A percentile compares a stretch with the other conserved stretches of the same genome.
Evolutionary conservation across 768 basidiomycete genomes (phyloP).

Genomic region (Hericium alpestre): DNA sequence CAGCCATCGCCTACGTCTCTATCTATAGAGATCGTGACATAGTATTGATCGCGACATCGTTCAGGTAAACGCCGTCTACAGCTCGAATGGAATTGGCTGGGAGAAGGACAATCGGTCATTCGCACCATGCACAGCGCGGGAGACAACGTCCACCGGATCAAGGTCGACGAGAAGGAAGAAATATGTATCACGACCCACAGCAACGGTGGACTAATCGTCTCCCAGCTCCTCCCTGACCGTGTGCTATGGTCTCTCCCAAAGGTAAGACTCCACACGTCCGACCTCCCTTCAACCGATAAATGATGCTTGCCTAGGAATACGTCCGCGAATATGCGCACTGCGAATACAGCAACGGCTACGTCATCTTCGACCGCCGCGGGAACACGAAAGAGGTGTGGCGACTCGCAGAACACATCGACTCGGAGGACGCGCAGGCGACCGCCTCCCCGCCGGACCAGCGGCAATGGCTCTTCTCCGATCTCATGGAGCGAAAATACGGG

Average conservation of each 20-base stretch:
- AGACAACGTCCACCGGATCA: no score
- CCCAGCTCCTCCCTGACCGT: no score
- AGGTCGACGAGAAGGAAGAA: no score
- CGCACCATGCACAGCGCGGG: no score
- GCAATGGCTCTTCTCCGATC: conserved; percentile 16
- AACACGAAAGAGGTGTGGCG: conserved; percentile 67
- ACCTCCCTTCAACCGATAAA: not conserved
- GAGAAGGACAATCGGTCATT: no score
- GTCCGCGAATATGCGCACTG: conserved; percentile 53
- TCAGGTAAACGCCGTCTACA: no score
- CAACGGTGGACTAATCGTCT: no score
- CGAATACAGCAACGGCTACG: conserved; percentile 63
- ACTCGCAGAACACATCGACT: conserved; percentile 20
- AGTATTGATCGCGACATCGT: conserved; percentile 1
- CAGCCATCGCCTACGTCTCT: not conserved
- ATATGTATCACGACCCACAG: no score
- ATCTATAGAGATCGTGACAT: not conserved
- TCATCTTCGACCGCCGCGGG: conserved; percentile 54
- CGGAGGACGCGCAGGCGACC: conserved; percentile 4
- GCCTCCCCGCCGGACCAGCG: conserved; percentile 22
- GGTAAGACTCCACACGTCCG: not conserved
- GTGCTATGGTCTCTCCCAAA: no score
- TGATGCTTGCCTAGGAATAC: conserved; percentile 27
- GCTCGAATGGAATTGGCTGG: no score
- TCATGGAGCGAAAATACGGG: conserved; percentile 15